Conservation (phyloP, 164 flowering plant species). For the Buxus sempervirens region DNA sequence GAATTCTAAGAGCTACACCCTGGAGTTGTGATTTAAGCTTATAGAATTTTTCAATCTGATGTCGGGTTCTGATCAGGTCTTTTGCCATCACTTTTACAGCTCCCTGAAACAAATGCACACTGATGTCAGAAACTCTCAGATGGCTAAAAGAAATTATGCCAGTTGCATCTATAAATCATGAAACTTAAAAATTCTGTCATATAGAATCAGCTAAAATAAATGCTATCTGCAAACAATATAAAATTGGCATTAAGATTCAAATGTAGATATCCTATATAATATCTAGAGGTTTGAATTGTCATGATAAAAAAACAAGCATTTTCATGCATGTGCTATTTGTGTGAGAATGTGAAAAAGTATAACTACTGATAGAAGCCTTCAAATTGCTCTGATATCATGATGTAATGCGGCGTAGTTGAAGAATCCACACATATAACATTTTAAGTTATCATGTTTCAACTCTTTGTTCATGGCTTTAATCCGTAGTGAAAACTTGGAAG, state of each 20-base stretch:
- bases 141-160: background rate
- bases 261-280: too few relatives aligned
- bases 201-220: too few relatives aligned
- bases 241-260: background rate
- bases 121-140: background rate
- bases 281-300: background rate
- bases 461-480: too few relatives aligned
- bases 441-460: too few relatives aligned
- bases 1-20: slow-evolving; percentile 92
- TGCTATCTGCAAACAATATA: background rate
- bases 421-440: too few relatives aligned
- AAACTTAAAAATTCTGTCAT: background rate
- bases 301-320: too few relatives aligned
- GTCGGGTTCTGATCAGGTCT: slow-evolving; percentile 92
- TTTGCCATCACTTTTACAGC: slow-evolving; percentile 98
- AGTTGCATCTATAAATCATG: background rate
- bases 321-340: too few relatives aligned
- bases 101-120: slow-evolving; percentile 49
- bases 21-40: slow-evolving; percentile 97
- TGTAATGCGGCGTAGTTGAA: too few relatives aligned
- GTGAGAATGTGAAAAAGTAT: too few relatives aligned
- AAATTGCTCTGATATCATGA: too few relatives aligned
- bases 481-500: too few relatives aligned
- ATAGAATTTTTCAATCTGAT: slow-evolving; percentile 91
- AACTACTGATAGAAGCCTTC: too few relatives aligned